These are phyloP conservation scores for Syzygium jambos DNA, from an alignment of 345 rosid genomes.

Conservation along the genomic window DNA sequence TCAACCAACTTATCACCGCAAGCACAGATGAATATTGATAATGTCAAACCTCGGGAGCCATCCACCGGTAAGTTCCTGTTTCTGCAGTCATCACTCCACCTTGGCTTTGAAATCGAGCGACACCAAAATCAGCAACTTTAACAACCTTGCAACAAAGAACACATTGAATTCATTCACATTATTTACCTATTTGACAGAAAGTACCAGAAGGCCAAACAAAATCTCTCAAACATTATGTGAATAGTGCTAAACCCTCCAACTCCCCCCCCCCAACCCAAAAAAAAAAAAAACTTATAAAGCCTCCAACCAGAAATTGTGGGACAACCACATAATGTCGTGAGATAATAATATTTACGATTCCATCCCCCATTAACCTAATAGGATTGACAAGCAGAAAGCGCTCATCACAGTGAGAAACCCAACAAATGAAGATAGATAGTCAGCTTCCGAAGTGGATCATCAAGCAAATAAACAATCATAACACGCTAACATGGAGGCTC, in stretches of 20 bases:
- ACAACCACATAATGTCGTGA: background rate
- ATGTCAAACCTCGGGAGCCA: conserved; percentile 76
- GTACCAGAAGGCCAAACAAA: background rate
- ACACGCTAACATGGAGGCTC: background rate
- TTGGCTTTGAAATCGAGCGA: conserved; percentile 61
- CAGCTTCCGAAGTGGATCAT: background rate
- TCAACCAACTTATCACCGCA: background rate
- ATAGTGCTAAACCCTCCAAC: background rate
- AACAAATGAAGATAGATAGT: background rate
- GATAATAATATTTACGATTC: background rate
- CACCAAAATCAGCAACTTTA: conserved; percentile 77
- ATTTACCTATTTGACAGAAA: background rate
- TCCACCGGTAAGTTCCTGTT: conserved; percentile 84
- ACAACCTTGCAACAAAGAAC: conserved; percentile 42
- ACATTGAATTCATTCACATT: background rate
- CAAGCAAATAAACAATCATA: background rate
- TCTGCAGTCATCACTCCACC: conserved; percentile 79
- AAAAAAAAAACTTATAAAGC: background rate
- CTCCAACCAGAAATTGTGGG: background rate
- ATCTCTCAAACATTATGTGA: background rate
- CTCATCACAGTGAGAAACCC: background rate
- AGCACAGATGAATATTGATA: background rate
- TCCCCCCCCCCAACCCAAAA: background rate
- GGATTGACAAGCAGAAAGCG: background rate
- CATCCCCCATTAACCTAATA: background rate